Evolutionary conservation across 164 flowering plant species (phyloP).

Genomic region (Protea cynaroides): DNA sequence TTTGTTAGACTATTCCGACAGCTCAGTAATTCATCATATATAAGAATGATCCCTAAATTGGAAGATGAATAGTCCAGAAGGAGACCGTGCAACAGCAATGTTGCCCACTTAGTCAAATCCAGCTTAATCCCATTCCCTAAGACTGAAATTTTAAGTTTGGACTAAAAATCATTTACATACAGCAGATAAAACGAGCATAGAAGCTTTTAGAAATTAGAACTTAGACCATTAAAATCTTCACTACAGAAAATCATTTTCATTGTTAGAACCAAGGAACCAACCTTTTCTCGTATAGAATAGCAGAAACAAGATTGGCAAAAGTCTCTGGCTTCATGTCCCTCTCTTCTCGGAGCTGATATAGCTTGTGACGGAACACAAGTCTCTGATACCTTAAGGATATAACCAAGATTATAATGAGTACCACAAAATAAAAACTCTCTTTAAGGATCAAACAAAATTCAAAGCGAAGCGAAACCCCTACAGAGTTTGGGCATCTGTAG

Average conservation of each 20-base stretch:
- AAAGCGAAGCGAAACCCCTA: slow-evolving; percentile 12
- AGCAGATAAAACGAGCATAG: too few species aligned
- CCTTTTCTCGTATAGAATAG: slow-evolving; percentile 95
- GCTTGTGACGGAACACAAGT: slow-evolving; percentile 80
- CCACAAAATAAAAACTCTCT: too few species aligned
- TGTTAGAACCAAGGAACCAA: slow-evolving; percentile 7
- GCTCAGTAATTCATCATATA: too few species aligned
- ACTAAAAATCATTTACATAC: too few species aligned
- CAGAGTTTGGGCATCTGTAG: slow-evolving; percentile 90
- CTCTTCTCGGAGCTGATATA: slow-evolving; percentile 89
- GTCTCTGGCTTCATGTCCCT: slow-evolving; percentile 97
- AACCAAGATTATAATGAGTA: not conserved
- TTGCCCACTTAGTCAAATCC: too few species aligned
- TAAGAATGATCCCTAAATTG: too few species aligned
- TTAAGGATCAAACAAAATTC: not conserved
- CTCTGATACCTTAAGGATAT: slow-evolving; percentile 58
- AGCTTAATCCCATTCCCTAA: too few species aligned
- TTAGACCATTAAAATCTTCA: not conserved
- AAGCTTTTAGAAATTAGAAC: not conserved
- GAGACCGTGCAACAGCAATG: too few species aligned
- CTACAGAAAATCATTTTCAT: not conserved
- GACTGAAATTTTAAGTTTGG: too few species aligned
- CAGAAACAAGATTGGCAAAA: slow-evolving; percentile 90
- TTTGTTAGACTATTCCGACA: too few species aligned
- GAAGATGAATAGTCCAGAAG: too few species aligned